Evolutionary conservation across 306 rosid genomes (phyloP).

Genomic region (Cucumis sativus): DNA sequence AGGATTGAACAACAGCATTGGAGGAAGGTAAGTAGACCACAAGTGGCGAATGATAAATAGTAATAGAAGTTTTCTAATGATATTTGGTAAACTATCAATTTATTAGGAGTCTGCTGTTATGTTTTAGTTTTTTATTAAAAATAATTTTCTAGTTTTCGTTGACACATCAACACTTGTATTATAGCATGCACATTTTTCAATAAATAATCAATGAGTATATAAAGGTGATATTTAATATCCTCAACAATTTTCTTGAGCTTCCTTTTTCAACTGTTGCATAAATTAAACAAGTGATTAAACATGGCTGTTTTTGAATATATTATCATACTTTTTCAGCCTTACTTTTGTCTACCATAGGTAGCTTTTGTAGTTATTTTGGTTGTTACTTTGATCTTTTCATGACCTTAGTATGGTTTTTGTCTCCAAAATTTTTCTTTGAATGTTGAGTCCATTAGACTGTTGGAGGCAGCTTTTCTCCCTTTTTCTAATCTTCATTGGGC

Average conservation of each 20-base stretch:
- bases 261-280: not conserved
- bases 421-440: no score
- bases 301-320: not conserved
- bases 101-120: not conserved
- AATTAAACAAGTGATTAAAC: not conserved
- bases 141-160: not conserved
- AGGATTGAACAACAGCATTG: slow-evolving; percentile 74
- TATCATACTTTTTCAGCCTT: no score
- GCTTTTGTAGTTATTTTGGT: no score
- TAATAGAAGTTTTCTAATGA: not conserved
- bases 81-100: not conserved
- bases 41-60: not conserved
- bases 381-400: no score
- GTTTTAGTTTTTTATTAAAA: not conserved
- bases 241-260: not conserved
- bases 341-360: no score
- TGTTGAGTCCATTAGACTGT: no score
- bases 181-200: not conserved
- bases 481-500: no score
- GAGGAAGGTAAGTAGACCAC: slow-evolving; percentile 54
- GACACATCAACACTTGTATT: not conserved
- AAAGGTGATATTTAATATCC: not conserved
- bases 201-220: not conserved
- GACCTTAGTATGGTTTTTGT: no score
- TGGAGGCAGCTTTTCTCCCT: no score